Percentiles rank a stretch among this genome's conserved stretches.
Conservation (phyloP, 1,139 yeast species). For the Magnusiomyces tetraspermus region DNA sequence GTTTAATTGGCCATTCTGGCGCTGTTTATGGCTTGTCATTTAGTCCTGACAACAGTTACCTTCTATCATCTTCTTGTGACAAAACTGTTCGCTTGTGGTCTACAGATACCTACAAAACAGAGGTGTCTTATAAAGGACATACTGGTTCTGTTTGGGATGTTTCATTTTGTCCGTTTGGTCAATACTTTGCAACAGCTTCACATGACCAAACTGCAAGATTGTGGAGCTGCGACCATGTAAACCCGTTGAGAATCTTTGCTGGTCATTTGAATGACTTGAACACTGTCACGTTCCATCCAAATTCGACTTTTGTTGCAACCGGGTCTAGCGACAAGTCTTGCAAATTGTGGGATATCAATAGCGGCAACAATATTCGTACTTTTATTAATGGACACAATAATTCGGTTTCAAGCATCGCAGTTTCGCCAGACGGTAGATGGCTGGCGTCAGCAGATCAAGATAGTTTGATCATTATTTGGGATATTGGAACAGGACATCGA, state of each 20-base stretch:
- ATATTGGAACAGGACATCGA: constrained; percentile 81
- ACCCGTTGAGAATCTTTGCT: constrained; percentile 90
- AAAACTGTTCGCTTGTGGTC: constrained; percentile 92
- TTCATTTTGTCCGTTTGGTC: constrained; percentile 87
- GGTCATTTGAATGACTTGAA: constrained; percentile 97
- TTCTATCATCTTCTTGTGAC: constrained; percentile 83
- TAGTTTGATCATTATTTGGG: constrained; percentile 84
- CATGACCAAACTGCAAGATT: constrained; percentile 96
- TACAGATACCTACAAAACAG: constrained; percentile 75
- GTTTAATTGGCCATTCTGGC: constrained; percentile 87
- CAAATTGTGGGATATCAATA: constrained; percentile 94
- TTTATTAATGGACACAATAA: constrained; percentile 90
- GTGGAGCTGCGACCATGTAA: constrained; percentile 98
- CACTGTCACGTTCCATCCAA: constrained; percentile 91
- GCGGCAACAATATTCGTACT: constrained; percentile 85
- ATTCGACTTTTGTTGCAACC: constrained; percentile 85
- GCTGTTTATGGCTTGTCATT: constrained; percentile 86
- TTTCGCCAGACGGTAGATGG: constrained; percentile 96
- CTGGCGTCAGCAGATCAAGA: constrained; percentile 94
- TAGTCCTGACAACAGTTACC: constrained; percentile 78
- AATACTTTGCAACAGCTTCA: constrained; percentile 93
- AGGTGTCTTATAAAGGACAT: constrained; percentile 94
- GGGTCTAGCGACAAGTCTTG: constrained; percentile 94
- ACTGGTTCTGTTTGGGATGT: constrained; percentile 98
- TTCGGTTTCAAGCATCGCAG: constrained; percentile 75